Evolutionary conservation across 2,329 filamentous ascomycete species (phyloP).

Genomic region (Teratosphaeria pseudoeucalypti): DNA sequence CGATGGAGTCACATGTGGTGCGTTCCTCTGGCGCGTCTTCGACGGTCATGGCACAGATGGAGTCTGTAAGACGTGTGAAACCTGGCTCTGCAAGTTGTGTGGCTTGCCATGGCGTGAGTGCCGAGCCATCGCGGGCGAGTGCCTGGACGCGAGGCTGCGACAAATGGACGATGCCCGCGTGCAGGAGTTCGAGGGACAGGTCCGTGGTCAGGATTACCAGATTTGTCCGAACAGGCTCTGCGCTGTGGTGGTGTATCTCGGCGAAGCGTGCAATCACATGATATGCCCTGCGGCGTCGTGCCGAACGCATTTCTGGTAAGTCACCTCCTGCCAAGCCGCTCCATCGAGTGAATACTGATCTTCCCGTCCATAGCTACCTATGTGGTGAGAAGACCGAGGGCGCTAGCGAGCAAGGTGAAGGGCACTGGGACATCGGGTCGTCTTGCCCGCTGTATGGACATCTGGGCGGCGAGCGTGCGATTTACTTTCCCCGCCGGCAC

Average conservation of each 20-base stretch:
- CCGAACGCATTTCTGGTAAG: background rate
- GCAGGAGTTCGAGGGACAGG: background rate
- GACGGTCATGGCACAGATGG: background rate
- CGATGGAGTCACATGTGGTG: background rate
- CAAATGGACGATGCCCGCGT: background rate
- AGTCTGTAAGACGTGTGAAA: background rate
- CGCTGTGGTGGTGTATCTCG: background rate
- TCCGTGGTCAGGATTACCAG: background rate
- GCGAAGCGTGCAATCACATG: background rate
- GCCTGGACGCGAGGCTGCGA: background rate
- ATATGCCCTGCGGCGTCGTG: background rate
- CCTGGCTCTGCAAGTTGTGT: background rate
- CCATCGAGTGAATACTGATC: no score
- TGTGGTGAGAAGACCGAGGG: background rate
- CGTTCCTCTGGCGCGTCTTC: background rate
- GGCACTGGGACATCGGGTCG: background rate
- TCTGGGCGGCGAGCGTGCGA: background rate
- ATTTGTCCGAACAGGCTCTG: background rate
- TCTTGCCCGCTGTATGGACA: background rate
- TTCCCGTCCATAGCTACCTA: background rate
- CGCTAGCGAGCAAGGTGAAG: background rate
- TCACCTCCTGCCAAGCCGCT: background rate
- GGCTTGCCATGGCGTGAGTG: background rate
- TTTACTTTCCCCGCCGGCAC: background rate
- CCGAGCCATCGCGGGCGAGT: background rate